Percentiles rank a stretch among this genome's conserved stretches.
Conservation (phyloP, 768 basidiomycete genomes). For the Ramaria sp. region DNA sequence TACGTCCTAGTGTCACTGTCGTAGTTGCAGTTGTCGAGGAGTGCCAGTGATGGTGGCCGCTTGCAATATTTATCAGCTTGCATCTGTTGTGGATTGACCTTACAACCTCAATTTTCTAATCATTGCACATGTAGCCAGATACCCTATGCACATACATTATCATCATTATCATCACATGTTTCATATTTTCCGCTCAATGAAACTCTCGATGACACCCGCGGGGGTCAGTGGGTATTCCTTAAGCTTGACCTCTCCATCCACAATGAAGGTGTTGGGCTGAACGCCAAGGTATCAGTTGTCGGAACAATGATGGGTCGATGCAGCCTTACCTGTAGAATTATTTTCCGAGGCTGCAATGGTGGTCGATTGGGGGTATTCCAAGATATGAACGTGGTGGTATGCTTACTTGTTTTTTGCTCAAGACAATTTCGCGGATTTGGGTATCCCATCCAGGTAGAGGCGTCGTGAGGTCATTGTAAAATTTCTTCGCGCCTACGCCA, state of each 20-base stretch:
- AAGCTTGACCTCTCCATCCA: slow-evolving; percentile 55
- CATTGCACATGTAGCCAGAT: too few species aligned
- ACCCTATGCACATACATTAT: too few species aligned
- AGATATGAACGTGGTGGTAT: not conserved
- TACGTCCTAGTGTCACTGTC: not conserved
- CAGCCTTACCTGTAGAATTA: slow-evolving; percentile 46
- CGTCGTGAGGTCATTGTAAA: slow-evolving; percentile 70
- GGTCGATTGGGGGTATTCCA: not conserved
- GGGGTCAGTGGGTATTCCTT: slow-evolving; percentile 71
- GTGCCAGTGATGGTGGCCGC: not conserved
- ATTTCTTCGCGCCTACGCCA: slow-evolving; percentile 65
- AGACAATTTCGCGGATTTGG: slow-evolving; percentile 65
- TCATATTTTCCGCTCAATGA: slow-evolving; percentile 58
- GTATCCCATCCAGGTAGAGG: slow-evolving; percentile 64
- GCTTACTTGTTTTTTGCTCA: slow-evolving; percentile 64
- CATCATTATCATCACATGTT: slow-evolving; percentile 2
- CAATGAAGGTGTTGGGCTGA: slow-evolving; percentile 66
- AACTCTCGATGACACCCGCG: slow-evolving; percentile 70
- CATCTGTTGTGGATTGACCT: too few species aligned
- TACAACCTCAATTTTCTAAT: too few species aligned
- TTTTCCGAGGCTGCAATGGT: slow-evolving; percentile 56
- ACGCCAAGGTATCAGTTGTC: not conserved
- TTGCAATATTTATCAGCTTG: too few species aligned
- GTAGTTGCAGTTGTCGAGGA: slow-evolving; percentile 6
- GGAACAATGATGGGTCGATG: not conserved